Base-by-base conservation (phyloP, 2,329 filamentous ascomycete species). In the Penicillium sp. region DNA sequence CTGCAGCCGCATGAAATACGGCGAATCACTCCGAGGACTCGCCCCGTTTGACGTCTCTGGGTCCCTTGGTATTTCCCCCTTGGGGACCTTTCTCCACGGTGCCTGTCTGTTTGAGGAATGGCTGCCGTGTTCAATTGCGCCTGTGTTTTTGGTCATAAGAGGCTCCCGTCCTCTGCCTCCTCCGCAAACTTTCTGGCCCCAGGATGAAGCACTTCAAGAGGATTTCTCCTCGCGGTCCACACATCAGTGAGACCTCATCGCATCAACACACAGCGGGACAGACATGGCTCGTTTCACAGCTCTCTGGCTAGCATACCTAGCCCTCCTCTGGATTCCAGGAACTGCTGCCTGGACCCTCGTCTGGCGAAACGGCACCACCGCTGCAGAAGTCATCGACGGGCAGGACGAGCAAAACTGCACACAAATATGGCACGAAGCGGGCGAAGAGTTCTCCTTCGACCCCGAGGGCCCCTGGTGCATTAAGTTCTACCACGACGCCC, bases 381-480 rank as follows among this genome's bases (percentile, higher is more conserved):
- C 58, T 5, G 35, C 45, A 3, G 13, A 23, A 21, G 45, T 67
- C 47, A 30, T 50, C 7, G 13, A 48, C 11, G 58, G 58, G 11
- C 26, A 59, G 30, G 41, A 29, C 4, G 13, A 30, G 2, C 30
- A 53, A n/a, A 60, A 60, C 29, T 67, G 65, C 51, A 64, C 61
- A 3, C 58, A 30, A 8, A 64, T 67, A 47, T 67, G 62, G 44
- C 65, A 67, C 15, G 9, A 57, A 53, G n/a, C 62, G 49, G 63
- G 58, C 19, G 17, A 56, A 9, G 15, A 52, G 13, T 67, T 65
- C 54, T 52, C 60, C 21, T 67, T 53, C 35, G 61, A 62, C 30
- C 65, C 65, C 1, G 65, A 65, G 30, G 66, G 66, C 7, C 35
- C 58, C 35, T 67, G 61, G 61, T 67, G 64, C 35, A 15, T 67